A percentile compares a stretch with the other conserved stretches of the same genome.
These are phyloP conservation scores for Boletus eberwhitei DNA, from an alignment of 768 basidiomycete genomes.

Conservation along the genomic window DNA sequence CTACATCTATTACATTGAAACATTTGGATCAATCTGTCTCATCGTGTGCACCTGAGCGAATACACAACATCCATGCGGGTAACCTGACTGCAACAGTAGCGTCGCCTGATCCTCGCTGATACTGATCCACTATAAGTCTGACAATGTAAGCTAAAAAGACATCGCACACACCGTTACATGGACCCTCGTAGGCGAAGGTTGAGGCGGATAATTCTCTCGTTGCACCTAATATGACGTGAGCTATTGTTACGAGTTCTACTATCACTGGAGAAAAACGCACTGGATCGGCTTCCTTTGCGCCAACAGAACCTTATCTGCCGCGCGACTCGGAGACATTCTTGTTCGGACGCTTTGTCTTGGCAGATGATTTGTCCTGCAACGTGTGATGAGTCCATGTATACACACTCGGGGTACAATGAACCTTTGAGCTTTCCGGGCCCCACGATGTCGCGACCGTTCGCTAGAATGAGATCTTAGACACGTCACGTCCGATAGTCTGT, in stretches of 20 bases:
- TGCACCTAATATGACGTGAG: not conserved
- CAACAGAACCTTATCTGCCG: not conserved
- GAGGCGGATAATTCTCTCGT: too few species aligned
- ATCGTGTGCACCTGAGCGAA: not conserved
- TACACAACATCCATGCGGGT: not conserved
- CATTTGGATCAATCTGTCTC: not conserved
- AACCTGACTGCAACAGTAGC: not conserved
- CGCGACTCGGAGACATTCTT: not conserved
- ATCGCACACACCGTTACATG: not conserved
- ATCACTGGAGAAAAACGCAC: not conserved
- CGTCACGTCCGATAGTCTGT: too few species aligned
- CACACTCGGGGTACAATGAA: too few species aligned
- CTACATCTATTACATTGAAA: too few species aligned
- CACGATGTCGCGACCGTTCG: too few species aligned
- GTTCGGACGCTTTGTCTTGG: not conserved
- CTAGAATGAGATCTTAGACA: too few species aligned
- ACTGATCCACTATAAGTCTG: not conserved
- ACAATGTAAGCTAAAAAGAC: not conserved
- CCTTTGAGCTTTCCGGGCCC: too few species aligned
- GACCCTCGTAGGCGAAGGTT: too few species aligned
- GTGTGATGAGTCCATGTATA: too few species aligned
- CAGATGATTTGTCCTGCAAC: too few species aligned
- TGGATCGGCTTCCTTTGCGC: too few species aligned
- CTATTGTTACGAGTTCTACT: not conserved
- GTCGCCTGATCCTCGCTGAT: not conserved